Evolutionary conservation across 2,329 filamentous ascomycete genomes (phyloP).

Genomic region (Coniochaeta sp.): DNA sequence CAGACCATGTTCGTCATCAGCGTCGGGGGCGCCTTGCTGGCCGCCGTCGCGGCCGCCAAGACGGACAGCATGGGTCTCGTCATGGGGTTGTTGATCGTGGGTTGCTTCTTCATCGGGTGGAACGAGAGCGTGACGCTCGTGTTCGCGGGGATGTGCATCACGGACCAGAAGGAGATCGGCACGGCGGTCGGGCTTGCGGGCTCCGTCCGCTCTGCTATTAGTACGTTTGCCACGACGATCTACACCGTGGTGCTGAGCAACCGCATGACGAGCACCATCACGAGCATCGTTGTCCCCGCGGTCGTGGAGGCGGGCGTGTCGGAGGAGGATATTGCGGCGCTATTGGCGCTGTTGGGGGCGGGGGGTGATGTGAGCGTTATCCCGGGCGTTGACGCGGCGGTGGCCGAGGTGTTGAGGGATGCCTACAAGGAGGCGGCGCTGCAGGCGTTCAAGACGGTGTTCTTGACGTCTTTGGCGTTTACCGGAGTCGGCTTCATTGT

Average conservation of each 20-base stretch:
- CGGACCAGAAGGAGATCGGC: constrained; percentile 26
- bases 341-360: too few species aligned
- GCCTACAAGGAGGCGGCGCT: too few species aligned
- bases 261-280: constrained; percentile 21
- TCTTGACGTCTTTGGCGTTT: too few species aligned
- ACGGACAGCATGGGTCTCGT: constrained; percentile 18
- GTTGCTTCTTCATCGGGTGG: constrained; percentile 26
- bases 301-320: constrained; percentile 22
- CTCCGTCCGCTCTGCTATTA: constrained; percentile 27
- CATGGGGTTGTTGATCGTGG: constrained; percentile 18
- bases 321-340: too few species aligned
- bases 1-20: constrained; percentile 21
- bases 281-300: constrained; percentile 22
- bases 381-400: too few species aligned
- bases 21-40: constrained; percentile 22
- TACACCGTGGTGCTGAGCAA: constrained; percentile 26
- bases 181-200: constrained; percentile 25
- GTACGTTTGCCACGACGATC: constrained; percentile 24
- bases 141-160: constrained; percentile 22
- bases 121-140: constrained; percentile 25
- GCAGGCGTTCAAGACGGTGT: too few species aligned
- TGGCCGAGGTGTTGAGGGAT: too few species aligned
- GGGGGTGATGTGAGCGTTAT: too few species aligned
- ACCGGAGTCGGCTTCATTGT: too few species aligned
- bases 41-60: constrained; percentile 19